Evolutionary conservation across 75 land plant genomes (phyloP).

Genomic region (Pseudotsuga menziesii): DNA sequence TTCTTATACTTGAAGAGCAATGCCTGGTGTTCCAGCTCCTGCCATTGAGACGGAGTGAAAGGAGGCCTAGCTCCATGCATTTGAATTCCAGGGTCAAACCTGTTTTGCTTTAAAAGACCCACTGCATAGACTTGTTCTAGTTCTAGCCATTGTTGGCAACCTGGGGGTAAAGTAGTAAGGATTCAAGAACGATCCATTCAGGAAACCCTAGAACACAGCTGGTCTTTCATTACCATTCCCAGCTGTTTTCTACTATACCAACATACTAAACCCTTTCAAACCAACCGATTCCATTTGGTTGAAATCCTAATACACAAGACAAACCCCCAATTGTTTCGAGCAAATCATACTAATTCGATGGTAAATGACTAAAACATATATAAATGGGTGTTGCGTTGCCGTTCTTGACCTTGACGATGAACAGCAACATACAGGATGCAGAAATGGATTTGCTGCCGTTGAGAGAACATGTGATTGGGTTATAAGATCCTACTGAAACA

Average conservation of each 20-base stretch:
- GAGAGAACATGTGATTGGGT: neutral
- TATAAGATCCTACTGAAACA: conserved; percentile 8
- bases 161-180: neutral
- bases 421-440: neutral
- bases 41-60: conserved; percentile 77
- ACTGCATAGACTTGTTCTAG: neutral
- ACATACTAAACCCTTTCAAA: neutral
- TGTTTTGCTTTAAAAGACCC: neutral
- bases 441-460: conserved; percentile 3
- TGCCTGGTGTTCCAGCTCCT: conserved; percentile 91
- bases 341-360: conserved; percentile 7
- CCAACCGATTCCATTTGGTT: neutral
- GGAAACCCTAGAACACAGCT: conserved; percentile 1
- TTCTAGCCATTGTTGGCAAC: neutral
- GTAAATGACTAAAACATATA: neutral
- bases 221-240: neutral
- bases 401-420: neutral
- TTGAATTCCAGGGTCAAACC: neutral
- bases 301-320: neutral
- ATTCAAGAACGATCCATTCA: neutral
- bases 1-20: conserved; percentile 81
- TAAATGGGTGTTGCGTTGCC: neutral
- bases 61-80: conserved; percentile 30
- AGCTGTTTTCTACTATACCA: neutral
- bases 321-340: conserved; percentile 7